phyloP scores from a whole-genome alignment of 1,284 basidiomycete genomes.

The Pseudozyma hubeiensis region DNA sequence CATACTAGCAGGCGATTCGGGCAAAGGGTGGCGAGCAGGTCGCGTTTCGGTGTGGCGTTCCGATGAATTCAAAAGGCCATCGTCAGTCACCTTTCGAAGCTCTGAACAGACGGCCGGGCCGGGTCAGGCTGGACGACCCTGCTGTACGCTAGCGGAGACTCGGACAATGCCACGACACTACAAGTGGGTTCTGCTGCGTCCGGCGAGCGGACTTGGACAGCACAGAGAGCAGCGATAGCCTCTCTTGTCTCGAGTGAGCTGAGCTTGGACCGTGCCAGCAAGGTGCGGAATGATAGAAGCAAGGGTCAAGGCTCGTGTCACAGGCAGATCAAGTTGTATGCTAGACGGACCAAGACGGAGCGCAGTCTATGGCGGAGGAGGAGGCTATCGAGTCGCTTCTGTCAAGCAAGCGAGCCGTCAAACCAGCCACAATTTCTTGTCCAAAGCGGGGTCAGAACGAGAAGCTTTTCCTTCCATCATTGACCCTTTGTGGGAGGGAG shows the following conservation, averaged over 20 bases:
- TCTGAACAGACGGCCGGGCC: too few relatives aligned
- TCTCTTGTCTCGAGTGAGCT: background rate
- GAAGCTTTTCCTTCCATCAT: too few relatives aligned
- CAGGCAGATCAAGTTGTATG: background rate
- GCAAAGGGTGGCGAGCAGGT: slow-evolving; percentile 12
- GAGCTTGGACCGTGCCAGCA: slow-evolving; percentile 1
- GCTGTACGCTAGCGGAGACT: too few relatives aligned
- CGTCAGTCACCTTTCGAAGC: too few relatives aligned
- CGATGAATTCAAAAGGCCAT: background rate
- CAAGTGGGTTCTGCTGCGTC: background rate
- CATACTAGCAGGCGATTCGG: background rate
- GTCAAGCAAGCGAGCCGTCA: slow-evolving; percentile 2
- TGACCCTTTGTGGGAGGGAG: background rate
- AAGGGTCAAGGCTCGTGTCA: slow-evolving; percentile 22
- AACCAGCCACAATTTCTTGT: background rate
- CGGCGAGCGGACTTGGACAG: background rate
- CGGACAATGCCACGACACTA: background rate
- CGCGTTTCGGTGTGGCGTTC: slow-evolving; percentile 23
- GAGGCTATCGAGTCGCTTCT: too few relatives aligned
- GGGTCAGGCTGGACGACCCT: too few relatives aligned
- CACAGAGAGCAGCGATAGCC: background rate
- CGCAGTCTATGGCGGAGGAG: background rate
- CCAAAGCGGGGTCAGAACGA: background rate
- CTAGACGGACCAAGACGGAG: background rate
- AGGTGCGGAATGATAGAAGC: slow-evolving; percentile 13